These are phyloP conservation scores for Paecilomyces dactylethromorphus DNA, from an alignment of 2,329 filamentous ascomycete genomes.

Conservation along the genomic window DNA sequence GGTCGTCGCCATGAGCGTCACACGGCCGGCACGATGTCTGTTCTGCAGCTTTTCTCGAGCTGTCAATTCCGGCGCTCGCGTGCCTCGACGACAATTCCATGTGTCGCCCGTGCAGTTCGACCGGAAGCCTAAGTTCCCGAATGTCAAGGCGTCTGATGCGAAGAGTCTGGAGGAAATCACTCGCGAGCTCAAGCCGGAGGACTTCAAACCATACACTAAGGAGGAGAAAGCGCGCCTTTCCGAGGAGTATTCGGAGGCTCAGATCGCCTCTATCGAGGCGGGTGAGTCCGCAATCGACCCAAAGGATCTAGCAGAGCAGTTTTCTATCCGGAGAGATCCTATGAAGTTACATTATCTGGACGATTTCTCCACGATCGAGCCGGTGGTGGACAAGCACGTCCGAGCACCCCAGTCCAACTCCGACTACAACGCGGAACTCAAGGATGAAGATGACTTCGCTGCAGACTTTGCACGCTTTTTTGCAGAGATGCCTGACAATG, in stretches of 20 bases:
- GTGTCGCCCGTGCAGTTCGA: conserved; percentile 33
- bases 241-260: conserved; percentile 68
- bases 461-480: conserved; percentile 49
- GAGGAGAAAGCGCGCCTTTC: conserved; percentile 58
- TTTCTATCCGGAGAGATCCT: conserved; percentile 63
- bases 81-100: conserved; percentile 45
- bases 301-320: conserved; percentile 68
- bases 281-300: conserved; percentile 71
- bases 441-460: conserved; percentile 55
- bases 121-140: conserved; percentile 34
- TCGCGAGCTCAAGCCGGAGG: conserved; percentile 16
- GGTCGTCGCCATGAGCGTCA: conserved; percentile 40
- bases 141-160: conserved; percentile 28
- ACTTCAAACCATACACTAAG: conserved; percentile 55
- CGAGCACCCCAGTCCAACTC: conserved; percentile 44
- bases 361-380: conserved; percentile 71
- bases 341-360: conserved; percentile 72
- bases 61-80: conserved; percentile 28
- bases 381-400: conserved; percentile 67
- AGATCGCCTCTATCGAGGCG: conserved; percentile 73
- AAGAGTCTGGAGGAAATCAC: conserved; percentile 17
- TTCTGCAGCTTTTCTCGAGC: conserved; percentile 43
- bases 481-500: conserved; percentile 46
- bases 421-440: conserved; percentile 54
- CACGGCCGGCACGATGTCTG: conserved; percentile 44